These are phyloP conservation scores for Penicillium daleae DNA, from an alignment of 495 filamentous ascomycete genomes.

Conservation along the genomic window DNA sequence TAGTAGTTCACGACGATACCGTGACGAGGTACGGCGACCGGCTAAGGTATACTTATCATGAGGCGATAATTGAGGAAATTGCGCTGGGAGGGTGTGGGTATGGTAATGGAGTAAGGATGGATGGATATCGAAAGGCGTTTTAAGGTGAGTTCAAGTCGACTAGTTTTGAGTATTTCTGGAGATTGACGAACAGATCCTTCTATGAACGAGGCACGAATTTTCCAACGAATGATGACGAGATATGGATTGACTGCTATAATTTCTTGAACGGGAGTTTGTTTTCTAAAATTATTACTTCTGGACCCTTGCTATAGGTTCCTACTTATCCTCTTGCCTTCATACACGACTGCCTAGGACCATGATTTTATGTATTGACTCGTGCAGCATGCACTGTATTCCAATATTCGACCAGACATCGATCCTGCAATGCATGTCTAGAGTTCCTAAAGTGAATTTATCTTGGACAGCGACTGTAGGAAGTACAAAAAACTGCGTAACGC, in stretches of 20 bases:
- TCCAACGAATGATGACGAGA: not conserved
- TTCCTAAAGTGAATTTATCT: not conserved
- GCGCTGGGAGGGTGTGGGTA: not conserved
- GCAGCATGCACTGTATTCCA: not conserved
- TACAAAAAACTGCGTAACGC: not conserved
- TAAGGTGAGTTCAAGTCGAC: not conserved
- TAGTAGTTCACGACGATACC: conserved; percentile 27
- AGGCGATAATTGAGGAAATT: not conserved
- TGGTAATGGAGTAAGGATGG: not conserved
- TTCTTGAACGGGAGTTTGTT: not conserved
- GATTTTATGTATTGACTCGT: not conserved
- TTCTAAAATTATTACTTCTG: not conserved
- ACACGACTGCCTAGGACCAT: not conserved
- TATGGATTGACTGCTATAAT: not conserved
- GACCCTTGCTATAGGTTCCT: not conserved
- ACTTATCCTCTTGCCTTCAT: not conserved
- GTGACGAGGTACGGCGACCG: conserved; percentile 37
- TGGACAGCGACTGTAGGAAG: not conserved
- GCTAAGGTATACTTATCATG: conserved; percentile 41
- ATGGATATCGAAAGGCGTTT: not conserved
- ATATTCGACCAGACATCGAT: not conserved
- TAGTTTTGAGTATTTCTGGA: not conserved
- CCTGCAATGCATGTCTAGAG: not conserved
- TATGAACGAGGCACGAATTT: not conserved
- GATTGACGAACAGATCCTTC: not conserved